Base-by-base conservation (phyloP, 1,139 yeast genomes). In the Spathaspora sp. region DNA sequence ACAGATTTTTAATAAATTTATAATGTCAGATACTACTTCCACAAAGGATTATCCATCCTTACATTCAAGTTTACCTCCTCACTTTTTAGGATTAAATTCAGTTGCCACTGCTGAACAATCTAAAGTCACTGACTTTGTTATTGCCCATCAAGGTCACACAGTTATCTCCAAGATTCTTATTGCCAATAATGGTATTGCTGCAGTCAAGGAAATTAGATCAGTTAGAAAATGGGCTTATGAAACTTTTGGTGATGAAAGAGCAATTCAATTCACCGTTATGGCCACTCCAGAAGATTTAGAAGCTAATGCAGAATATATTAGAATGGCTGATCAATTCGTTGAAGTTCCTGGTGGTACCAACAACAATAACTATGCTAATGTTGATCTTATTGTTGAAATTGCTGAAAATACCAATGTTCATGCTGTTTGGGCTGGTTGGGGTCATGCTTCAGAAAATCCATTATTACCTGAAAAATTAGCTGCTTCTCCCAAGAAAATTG, bases 371-470 rank as follows among this genome's bases (percentile, higher is more conserved):
- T 91, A 91, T 65, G 99, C 99, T 59, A 93, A 93, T 63, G 99
- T 93, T 52, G 99, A 95, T 58, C 78, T 93, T 55, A 93, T 93
- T 68, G 97, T 93, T 43, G 99, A 93, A 62, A 77, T 93, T 47
- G 99, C 99, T 38, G 99, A 93, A 73, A 86, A 97, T 72, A 86
- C 96, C 44, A 82, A 89, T 55, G 98, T 88, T 48, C 96, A 93
- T 65, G 99, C 99, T 23, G 99, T 93, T 50, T 93, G 99, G 99
- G 99, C 99, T 31, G 99, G 99, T 58, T 87, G 98, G 98, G 99
- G 99, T 59, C 99, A 95, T 66, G 99, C 99, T 34, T 89, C 97
- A 20, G 99, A 93, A 72, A 93, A 95, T 71, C 99, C 99, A 15
- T 69, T 77, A 49, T 81, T 93, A 56, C 99, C 99, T 39, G 99